A percentile compares a stretch with the other conserved stretches of the same genome.
phyloP scores from a whole-genome alignment of 2,329 filamentous ascomycete species.

The Aspergillus brasiliensis region DNA sequence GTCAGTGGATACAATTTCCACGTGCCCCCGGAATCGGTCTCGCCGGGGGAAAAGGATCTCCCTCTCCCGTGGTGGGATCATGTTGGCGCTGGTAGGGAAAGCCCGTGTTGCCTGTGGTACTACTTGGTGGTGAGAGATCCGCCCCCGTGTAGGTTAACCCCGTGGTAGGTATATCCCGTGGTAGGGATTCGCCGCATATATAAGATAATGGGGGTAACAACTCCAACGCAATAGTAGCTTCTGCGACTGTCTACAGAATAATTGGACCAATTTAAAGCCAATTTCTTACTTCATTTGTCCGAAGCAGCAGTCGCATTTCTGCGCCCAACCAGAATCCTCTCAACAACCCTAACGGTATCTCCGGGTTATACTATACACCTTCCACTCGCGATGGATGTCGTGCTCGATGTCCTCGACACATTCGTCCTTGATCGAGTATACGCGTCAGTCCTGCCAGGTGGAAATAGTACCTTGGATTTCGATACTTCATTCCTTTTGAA shows the following conservation, averaged over 20 bases:
- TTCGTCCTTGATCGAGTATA: constrained; percentile 76
- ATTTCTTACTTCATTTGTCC: not conserved
- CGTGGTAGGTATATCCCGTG: constrained; percentile 8
- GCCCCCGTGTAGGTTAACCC: constrained; percentile 7
- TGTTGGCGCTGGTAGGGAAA: not conserved
- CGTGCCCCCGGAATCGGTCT: too few relatives aligned
- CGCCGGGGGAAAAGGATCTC: not conserved
- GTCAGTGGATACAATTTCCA: too few relatives aligned
- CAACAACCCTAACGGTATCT: not conserved
- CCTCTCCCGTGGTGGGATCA: not conserved
- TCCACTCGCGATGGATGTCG: constrained; percentile 76
- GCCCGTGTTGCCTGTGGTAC: not conserved
- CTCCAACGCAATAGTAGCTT: not conserved
- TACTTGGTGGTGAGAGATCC: not conserved
- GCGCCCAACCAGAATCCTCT: not conserved
- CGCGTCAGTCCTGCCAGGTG: constrained; percentile 46
- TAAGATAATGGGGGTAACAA: not conserved
- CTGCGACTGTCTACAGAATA: not conserved
- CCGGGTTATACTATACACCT: not conserved
- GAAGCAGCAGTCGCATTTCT: not conserved
- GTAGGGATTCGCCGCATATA: constrained; percentile 11
- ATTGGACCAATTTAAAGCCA: too few relatives aligned
- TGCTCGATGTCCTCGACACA: constrained; percentile 77
- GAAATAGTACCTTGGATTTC: not conserved
- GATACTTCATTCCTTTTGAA: constrained; percentile 19